These are phyloP conservation scores for Linanthus parryae DNA, from an alignment of 148 eudicot genomes.

Conservation along the genomic window DNA sequence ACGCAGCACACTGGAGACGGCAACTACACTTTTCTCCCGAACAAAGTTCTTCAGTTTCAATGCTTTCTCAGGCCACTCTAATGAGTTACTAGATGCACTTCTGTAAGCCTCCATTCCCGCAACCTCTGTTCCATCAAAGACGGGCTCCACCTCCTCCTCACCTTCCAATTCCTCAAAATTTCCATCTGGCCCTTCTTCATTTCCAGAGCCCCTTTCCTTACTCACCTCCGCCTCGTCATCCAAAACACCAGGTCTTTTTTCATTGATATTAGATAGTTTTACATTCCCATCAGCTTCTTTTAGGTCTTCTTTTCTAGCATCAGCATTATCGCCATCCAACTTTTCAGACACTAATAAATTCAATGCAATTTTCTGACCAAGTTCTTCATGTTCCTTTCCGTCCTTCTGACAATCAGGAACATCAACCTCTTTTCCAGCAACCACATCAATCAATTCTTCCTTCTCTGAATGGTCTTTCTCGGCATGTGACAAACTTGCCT, in stretches of 20 bases:
- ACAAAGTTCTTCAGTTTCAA: conserved; percentile 27
- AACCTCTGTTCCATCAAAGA: conserved; percentile 44
- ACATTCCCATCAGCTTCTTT: conserved; percentile 4
- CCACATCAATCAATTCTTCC: neutral
- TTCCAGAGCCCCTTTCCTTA: conserved; percentile 8
- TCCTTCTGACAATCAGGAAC: conserved; percentile 6
- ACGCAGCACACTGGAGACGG: conserved; percentile 34
- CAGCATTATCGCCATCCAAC: conserved; percentile 8
- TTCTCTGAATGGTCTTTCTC: conserved; percentile 11
- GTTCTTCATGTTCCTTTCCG: conserved; percentile 1
- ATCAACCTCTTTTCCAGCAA: conserved; percentile 1
- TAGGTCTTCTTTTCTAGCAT: conserved; percentile 10
- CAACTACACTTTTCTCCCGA: conserved; percentile 28
- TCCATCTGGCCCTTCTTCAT: conserved; percentile 5
- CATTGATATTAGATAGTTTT: conserved; percentile 3
- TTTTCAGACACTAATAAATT: conserved; percentile 4
- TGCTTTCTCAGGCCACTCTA: conserved; percentile 27
- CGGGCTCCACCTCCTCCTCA: conserved; percentile 26
- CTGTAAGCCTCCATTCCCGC: conserved; percentile 34
- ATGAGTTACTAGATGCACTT: conserved; percentile 19
- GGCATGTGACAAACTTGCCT: neutral
- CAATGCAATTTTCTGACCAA: neutral
- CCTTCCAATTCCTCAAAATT: conserved; percentile 11
- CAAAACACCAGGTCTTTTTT: neutral
- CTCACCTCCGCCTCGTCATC: neutral